Conservation (phyloP, 805 yeast genomes). For the Osmozyma mogii region DNA sequence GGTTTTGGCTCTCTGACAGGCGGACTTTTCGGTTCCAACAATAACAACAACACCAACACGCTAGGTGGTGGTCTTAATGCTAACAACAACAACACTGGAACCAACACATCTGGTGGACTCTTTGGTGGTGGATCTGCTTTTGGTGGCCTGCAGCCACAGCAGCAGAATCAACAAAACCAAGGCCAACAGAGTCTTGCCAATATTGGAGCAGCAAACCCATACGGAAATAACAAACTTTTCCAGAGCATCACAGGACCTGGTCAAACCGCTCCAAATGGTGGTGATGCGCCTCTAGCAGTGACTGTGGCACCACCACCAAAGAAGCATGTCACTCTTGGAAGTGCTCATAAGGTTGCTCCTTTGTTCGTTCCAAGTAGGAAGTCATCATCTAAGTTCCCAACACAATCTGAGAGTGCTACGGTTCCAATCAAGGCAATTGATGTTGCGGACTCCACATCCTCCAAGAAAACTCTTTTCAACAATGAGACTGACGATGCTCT, state of each 20-base stretch:
- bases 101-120: constrained; percentile 11
- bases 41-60: constrained; percentile 3
- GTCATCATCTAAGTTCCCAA: not conserved
- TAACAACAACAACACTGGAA: constrained; percentile 15
- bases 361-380: constrained; percentile 20
- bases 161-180: constrained; percentile 15
- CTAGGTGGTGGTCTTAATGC: constrained; percentile 32
- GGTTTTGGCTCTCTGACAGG: not conserved
- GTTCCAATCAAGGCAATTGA: not conserved
- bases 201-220: constrained; percentile 48
- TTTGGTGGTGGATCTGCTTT: constrained; percentile 16
- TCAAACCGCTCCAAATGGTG: constrained; percentile 18
- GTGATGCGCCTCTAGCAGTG: constrained; percentile 21
- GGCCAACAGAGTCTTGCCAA: constrained; percentile 13
- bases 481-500: constrained; percentile 58
- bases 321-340: constrained; percentile 51
- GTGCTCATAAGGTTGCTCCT: constrained; percentile 58
- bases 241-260: constrained; percentile 31
- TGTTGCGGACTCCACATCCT: constrained; percentile 2
- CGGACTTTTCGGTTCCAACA: constrained; percentile 3
- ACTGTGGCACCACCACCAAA: constrained; percentile 23
- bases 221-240: constrained; percentile 71
- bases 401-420: not conserved
- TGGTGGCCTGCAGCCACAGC: constrained; percentile 19
- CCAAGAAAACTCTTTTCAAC: constrained; percentile 21